Percentiles rank a stretch among this genome's conserved stretches.
Evolutionary conservation across 2,329 filamentous ascomycete genomes (phyloP).

Genomic region (Raffaelea deltoideospora): DNA sequence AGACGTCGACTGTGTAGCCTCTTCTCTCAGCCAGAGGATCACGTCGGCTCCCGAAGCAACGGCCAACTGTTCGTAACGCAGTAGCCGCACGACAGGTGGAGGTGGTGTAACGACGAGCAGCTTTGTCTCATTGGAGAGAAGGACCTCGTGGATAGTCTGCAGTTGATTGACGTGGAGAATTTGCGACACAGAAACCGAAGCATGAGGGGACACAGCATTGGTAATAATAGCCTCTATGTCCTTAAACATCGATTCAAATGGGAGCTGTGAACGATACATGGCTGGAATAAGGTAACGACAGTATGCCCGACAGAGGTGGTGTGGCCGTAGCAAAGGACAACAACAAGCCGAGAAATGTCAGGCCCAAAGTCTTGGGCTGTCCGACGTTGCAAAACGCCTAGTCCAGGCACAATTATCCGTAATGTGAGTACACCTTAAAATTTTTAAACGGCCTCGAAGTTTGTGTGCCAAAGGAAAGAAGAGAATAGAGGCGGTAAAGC

Average conservation of each 20-base stretch:
- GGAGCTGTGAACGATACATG: conserved; percentile 20
- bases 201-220: conserved; percentile 14
- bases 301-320: too few relatives aligned
- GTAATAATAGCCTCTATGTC: conserved; percentile 21
- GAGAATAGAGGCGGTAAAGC: too few relatives aligned
- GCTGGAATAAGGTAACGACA: too few relatives aligned
- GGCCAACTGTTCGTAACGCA: conserved; percentile 30
- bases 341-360: too few relatives aligned
- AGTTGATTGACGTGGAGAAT: conserved; percentile 17
- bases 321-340: too few relatives aligned
- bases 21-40: conserved; percentile 26
- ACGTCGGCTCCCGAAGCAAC: conserved; percentile 28
- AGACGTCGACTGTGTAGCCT: too few relatives aligned
- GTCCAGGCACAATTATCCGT: too few relatives aligned
- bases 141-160: conserved; percentile 27
- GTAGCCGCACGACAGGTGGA: conserved; percentile 23
- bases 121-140: conserved; percentile 23
- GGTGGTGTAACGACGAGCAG: conserved; percentile 29
- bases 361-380: too few relatives aligned
- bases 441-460: too few relatives aligned
- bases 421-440: too few relatives aligned
- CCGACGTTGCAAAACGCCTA: too few relatives aligned
- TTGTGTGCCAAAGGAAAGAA: too few relatives aligned
- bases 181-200: conserved; percentile 18
- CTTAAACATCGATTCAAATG: conserved; percentile 10